Conservation (phyloP, 306 rosid species). For the Bauhinia variegata region DNA sequence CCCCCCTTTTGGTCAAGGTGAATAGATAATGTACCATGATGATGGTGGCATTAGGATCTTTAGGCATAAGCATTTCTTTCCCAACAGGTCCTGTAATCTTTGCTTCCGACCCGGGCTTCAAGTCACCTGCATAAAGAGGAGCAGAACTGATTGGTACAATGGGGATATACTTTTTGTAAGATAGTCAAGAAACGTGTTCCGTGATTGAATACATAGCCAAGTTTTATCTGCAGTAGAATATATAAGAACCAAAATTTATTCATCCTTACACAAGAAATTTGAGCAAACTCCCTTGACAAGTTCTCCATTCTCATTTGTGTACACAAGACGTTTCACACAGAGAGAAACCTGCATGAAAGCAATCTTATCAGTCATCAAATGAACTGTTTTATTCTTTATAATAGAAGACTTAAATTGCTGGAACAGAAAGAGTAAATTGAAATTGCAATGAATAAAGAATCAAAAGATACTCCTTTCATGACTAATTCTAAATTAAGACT, state of each 20-base stretch:
- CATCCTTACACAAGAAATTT: conserved; percentile 84
- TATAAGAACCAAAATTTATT: conserved; percentile 21
- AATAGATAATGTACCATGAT: conserved; percentile 64
- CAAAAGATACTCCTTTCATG: background rate
- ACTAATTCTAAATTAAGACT: conserved; percentile 29
- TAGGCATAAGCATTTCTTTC: conserved; percentile 98
- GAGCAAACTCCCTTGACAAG: conserved; percentile 95
- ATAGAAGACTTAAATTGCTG: too few species aligned
- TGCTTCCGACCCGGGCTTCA: conserved; percentile 86
- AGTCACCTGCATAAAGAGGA: conserved; percentile 68
- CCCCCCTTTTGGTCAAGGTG: conserved; percentile 5
- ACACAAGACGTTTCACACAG: conserved; percentile 90
- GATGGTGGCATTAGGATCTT: conserved; percentile 90
- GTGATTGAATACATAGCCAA: background rate
- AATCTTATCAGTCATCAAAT: conserved; percentile 27
- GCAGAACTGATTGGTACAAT: too few species aligned
- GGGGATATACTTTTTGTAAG: too few species aligned
- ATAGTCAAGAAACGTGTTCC: background rate
- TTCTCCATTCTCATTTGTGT: conserved; percentile 90
- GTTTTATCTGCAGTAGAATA: background rate
- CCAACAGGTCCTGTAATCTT: conserved; percentile 92
- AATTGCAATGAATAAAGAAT: background rate
- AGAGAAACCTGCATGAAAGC: conserved; percentile 76
- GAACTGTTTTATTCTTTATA: too few species aligned
- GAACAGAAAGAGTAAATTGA: background rate